Evolutionary conservation across 257 asterid genomes (phyloP), one percentile per base, ranked within the genome.

Genomic region (Capsicum rhomboideum): DNA sequence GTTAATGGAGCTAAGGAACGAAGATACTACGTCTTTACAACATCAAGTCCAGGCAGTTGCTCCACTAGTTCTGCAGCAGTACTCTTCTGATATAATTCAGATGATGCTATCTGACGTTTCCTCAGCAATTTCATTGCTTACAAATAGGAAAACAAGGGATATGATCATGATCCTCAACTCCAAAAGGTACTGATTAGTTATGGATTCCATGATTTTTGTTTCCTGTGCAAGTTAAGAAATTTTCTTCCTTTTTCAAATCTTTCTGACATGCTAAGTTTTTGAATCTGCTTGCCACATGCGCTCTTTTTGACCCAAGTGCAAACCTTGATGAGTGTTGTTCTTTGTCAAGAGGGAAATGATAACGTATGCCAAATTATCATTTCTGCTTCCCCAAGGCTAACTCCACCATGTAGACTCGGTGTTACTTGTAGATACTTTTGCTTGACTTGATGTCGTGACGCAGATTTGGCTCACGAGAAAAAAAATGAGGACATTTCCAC

Each of bases 1-100:
- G 67, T 84, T 91, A 75, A 92, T 92, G 84, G 98, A 94, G 85
- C 90, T 93, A 89, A 93, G 93, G 37, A 94, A 90, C 91, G 92
- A 92, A 88, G 98, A 96, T 87, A 93, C 95, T 63, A 83, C 93
- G 79, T 92, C 98, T 50, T 89, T 96, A 80, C 99, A 93, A 89
- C 98, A 96, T 87, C 98, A 94, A 93, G 98, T 96, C 83, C 99
- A 96, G 89, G 86, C 99, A 53, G 97, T 92, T 81, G 97, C 99
- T 86, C 97, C 99, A 46, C 90, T 87, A 82, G 95, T 93, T 80
- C 96, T 96, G 85, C 99, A 96, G 89, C 99, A 94, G 82, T 96
- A 91, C 85, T 55, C 91, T 81, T 79, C 98, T 50, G 97, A 93
- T 64, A 84, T 91, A 40, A 91, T 93, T 90, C 96, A 90, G 82